Evolutionary conservation across 2,329 filamentous ascomycete genomes (phyloP), one percentile per base, ranked within the genome.

Genomic region (Tolypocladium endophyticum): DNA sequence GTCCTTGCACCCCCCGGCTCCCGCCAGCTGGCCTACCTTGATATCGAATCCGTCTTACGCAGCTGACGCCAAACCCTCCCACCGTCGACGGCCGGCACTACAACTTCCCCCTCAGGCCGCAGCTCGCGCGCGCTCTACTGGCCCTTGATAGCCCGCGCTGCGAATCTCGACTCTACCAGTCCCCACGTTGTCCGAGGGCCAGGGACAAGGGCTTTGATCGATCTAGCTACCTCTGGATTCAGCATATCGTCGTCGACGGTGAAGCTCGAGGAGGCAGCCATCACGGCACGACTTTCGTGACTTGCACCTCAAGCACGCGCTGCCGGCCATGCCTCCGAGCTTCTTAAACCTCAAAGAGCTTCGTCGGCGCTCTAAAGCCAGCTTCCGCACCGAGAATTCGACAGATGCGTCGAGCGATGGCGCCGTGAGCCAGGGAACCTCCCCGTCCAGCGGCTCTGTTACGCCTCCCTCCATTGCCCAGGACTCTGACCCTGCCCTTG

Each of bases 391-490:
- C 55, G 81, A 83, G 47, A 80, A 79, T 62, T 84, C 85, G 47
- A 84, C 81, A 55, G 84, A 87, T 66, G 81, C 80, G 11, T 84
- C 82, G 55, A 86, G 83, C 71, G 84, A 85, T 69, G 81, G 80
- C 63, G 79, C 78, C 66, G 73, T 74, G 47, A 82, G 79, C 68
- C 80, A 83, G 66, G 82, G 80, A 66, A 85, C 83, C 38, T 80
- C 84, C 58, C 82, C 83, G 43, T 85, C 84, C 16, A 88, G 81
- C 70, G 90, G 86, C 67, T 87, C 87, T 56, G 77, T 87, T 53
- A 92, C 90, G 56, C 88, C 90, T 43, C 89, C 90, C 0, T 89
- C 87, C n/a, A 81, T 88, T 56, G 79, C 85, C 65, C 81, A 85
- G 55, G 81, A 85, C 61, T 87, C 87, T 60, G 83, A 87, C 63